Evolutionary conservation across 352 stramenopile genomes (phyloP), one percentile per base, ranked within the genome.

Genomic region (Blastocystis sp.): DNA sequence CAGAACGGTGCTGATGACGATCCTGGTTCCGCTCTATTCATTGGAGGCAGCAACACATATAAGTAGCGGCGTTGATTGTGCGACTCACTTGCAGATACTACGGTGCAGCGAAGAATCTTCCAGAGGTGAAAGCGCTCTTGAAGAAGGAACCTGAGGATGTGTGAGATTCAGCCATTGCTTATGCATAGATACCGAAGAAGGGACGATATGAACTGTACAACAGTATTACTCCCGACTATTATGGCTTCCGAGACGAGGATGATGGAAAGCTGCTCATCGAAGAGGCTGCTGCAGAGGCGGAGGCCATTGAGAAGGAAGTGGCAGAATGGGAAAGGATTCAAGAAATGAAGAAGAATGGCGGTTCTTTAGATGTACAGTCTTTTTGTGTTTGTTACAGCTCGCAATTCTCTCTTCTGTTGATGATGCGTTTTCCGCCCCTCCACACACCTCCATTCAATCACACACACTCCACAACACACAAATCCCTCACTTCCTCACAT

Each of bases 161-260:
- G 41, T 21, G n/a, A 19, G n/a, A 4, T 70, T 13, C 2, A n/a
- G 31, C 1, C 80, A 24, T 21, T 19, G 9, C 12, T 78, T 2
- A 78, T 26, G 24, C 29, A 19, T 76, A 89, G 79, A 50, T 89
- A 33, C 74, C 60, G 33, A 50, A 39, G 65, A 76, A 89, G 55
- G 50, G 63, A 76, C 45, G 79, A 24, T 79, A 89, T 67, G 79
- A 89, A 41, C 35, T 78, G 41, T 89, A 89, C 60, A 45, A 70
- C 26, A 79, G 29, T 3, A 89, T 89, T 33, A 78, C 62, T 26
- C 91, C 92, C 19, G 92, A 94, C 80, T 96, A 96, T 88, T 95
- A 93, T 91, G 93, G 93, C 50, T 93, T 93, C 90, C 74, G 92
- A n/a, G 93, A 95, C 88, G 93, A 94, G 79, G 93, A 95, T 71